Conservation (phyloP, 345 rosid genomes). For the Cardamine occulta region DNA sequence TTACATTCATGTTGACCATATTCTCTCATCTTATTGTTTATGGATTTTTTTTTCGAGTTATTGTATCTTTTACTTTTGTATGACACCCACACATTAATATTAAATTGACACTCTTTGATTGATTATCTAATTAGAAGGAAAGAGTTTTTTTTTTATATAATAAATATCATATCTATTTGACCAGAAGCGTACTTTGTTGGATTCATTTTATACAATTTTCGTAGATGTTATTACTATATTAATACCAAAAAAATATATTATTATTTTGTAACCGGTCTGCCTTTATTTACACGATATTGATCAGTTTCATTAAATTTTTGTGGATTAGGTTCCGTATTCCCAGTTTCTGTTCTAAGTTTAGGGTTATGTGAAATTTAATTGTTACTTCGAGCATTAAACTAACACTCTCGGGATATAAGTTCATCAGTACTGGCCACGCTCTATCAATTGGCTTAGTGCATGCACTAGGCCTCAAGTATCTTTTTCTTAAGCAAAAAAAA, state of each 20-base stretch:
- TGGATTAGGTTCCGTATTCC: not conserved
- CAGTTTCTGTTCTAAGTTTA: not conserved
- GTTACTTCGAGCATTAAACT: not conserved
- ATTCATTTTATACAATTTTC: not conserved
- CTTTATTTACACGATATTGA: not conserved
- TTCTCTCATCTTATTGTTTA: not conserved
- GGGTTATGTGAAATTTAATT: not conserved
- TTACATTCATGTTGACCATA: not conserved
- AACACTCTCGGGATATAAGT: not conserved
- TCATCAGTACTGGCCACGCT: not conserved
- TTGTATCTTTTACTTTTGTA: too few species aligned
- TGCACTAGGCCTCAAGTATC: not conserved
- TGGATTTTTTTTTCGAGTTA: not conserved
- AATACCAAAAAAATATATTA: not conserved
- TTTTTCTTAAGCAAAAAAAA: not conserved
- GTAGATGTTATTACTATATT: not conserved
- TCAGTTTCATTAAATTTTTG: not conserved
- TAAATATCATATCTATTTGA: too few species aligned
- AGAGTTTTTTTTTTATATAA: too few species aligned
- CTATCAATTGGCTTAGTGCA: not conserved
- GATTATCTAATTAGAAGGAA: too few species aligned
- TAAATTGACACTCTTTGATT: too few species aligned
- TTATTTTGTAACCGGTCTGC: not conserved
- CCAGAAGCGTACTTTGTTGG: too few species aligned
- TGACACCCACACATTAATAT: too few species aligned